These are phyloP conservation scores for Termitomyces sp. DNA, from an alignment of 768 basidiomycete species.

Conservation along the genomic window DNA sequence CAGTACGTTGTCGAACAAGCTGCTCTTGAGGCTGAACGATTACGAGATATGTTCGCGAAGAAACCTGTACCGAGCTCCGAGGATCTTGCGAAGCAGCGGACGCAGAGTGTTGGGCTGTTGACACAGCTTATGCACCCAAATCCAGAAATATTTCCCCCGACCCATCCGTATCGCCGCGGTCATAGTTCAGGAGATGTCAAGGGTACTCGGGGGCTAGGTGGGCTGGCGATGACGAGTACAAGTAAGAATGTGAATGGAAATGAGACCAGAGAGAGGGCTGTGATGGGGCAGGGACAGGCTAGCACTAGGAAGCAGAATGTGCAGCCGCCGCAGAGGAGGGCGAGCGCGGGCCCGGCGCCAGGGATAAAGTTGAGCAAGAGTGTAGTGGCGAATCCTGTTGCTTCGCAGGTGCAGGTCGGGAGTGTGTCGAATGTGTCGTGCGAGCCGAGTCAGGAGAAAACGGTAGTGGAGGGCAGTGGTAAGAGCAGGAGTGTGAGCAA, in stretches of 20 bases:
- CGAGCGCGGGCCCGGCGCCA: constrained; percentile 16
- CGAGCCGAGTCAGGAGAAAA: neutral
- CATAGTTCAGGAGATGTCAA: constrained; percentile 48
- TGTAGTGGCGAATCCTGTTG: constrained; percentile 55
- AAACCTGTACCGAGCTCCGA: constrained; percentile 62
- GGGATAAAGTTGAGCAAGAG: constrained; percentile 53
- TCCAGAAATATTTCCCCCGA: constrained; percentile 53
- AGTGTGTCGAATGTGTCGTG: constrained; percentile 17
- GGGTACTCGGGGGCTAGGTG: constrained; percentile 12
- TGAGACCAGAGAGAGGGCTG: neutral
- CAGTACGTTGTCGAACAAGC: constrained; percentile 42
- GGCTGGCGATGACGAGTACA: constrained; percentile 13
- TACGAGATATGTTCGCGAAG: constrained; percentile 73
- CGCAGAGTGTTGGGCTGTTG: constrained; percentile 51
- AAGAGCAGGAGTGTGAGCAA: neutral
- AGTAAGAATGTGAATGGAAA: neutral
- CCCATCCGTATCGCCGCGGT: constrained; percentile 56
- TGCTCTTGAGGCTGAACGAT: constrained; percentile 58
- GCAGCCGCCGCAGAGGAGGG: constrained; percentile 2
- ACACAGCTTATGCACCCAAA: constrained; percentile 73
- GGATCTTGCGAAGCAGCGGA: constrained; percentile 38
- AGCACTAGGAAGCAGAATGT: neutral
- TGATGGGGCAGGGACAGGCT: neutral
- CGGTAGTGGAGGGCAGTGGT: neutral
- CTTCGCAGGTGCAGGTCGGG: constrained; percentile 33